phyloP scores from a whole-genome alignment of 345 rosid genomes.

The Melaleuca alternifolia region DNA sequence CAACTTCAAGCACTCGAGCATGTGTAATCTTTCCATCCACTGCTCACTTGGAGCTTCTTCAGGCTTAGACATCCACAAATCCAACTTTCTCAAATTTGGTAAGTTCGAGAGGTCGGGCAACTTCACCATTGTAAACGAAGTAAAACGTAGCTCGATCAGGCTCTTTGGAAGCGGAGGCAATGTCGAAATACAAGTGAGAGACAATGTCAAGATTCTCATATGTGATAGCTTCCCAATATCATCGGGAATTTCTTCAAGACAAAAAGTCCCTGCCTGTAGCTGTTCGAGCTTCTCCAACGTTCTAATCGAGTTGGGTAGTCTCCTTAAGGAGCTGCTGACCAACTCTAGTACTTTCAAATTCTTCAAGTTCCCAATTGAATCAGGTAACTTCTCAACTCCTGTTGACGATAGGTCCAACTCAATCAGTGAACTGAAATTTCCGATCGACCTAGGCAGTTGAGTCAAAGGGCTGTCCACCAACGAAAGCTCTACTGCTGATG shows the following conservation, averaged over 20 bases:
- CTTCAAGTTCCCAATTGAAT: not conserved
- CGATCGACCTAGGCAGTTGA: not conserved
- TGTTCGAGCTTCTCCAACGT: not conserved
- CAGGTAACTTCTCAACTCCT: not conserved
- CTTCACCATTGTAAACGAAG: not conserved
- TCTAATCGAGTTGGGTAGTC: accelerated
- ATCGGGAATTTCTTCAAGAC: not conserved
- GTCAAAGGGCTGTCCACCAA: not conserved
- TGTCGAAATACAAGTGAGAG: no score
- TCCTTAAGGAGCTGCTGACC: accelerated
- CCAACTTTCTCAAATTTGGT: not conserved
- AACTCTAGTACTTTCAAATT: no score
- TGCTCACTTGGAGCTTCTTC: not conserved
- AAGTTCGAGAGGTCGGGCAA: not conserved
- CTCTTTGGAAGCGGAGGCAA: not conserved
- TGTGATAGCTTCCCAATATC: not conserved
- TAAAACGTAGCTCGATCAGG: not conserved
- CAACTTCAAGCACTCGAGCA: not conserved
- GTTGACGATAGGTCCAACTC: not conserved
- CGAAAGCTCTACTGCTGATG: not conserved
- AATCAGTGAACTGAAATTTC: not conserved
- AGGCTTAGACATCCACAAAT: not conserved
- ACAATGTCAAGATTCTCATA: not conserved
- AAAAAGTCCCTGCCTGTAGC: not conserved
- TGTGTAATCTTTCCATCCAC: not conserved